These are phyloP conservation scores for Nitzschia sp. DNA, from an alignment of 108 stramenopile genomes.

Conservation along the genomic window DNA sequence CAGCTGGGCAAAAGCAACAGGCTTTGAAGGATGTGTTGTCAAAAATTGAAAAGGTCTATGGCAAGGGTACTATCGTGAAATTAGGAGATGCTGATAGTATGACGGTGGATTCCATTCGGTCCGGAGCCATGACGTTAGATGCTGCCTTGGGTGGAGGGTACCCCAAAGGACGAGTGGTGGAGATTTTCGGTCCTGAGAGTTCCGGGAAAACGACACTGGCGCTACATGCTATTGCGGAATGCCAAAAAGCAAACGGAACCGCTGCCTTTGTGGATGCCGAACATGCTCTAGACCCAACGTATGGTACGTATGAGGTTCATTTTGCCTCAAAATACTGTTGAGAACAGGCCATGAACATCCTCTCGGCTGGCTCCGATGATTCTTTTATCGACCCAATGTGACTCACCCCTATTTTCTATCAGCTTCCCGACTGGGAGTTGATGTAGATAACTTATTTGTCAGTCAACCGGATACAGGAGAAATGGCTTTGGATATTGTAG, in stretches of 20 bases:
- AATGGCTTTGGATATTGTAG: constrained; percentile 97
- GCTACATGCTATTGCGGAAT: constrained; percentile 91
- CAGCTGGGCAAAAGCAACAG: constrained; percentile 41
- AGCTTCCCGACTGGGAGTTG: constrained; percentile 79
- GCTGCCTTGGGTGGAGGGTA: constrained; percentile 78
- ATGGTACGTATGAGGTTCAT: constrained; percentile 41
- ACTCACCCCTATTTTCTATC: not conserved
- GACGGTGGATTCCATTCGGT: constrained; percentile 80
- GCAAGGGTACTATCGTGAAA: constrained; percentile 86
- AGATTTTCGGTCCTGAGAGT: constrained; percentile 96
- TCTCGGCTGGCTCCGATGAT: not conserved
- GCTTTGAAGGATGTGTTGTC: constrained; percentile 89
- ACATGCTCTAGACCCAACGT: constrained; percentile 94
- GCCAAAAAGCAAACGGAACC: constrained; percentile 82
- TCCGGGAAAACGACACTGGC: constrained; percentile 96
- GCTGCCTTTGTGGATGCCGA: constrained; percentile 97
- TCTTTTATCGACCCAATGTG: not conserved
- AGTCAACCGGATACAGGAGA: constrained; percentile 96
- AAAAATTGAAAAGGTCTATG: constrained; percentile 89
- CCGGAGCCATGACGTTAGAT: constrained; percentile 90
- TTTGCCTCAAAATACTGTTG: no score
- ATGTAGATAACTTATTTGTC: constrained; percentile 82
- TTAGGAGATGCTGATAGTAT: constrained; percentile 75
- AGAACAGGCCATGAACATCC: not conserved
- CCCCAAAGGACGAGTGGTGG: constrained; percentile 84